phyloP scores from a whole-genome alignment of 352 stramenopile genomes.

The Pythium scleroteichum region DNA sequence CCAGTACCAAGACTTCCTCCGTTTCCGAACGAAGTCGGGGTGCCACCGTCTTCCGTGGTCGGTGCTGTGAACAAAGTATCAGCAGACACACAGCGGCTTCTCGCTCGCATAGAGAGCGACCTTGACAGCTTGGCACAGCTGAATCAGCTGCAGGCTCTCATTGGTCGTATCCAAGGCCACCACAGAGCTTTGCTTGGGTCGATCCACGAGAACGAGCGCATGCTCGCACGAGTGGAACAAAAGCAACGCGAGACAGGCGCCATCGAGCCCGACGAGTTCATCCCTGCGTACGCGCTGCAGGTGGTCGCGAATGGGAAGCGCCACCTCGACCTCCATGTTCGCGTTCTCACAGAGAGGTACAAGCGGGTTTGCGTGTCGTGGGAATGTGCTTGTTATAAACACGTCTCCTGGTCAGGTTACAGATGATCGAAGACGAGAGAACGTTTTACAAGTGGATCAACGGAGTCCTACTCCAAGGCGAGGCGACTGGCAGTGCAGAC shows the following conservation, averaged over 20 bases:
- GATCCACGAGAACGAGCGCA: constrained; percentile 39
- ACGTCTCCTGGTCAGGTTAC: constrained; percentile 27
- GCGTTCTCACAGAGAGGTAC: constrained; percentile 42
- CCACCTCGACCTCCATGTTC: constrained; percentile 43
- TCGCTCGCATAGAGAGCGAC: not conserved
- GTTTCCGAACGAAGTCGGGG: constrained; percentile 42
- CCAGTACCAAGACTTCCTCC: constrained; percentile 24
- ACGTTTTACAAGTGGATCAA: constrained; percentile 80
- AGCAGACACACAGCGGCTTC: not conserved
- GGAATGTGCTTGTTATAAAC: no score
- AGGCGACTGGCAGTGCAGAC: not conserved
- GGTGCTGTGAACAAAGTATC: constrained; percentile 10
- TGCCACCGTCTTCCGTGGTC: constrained; percentile 19
- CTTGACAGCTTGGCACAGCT: not conserved
- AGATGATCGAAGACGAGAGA: constrained; percentile 61
- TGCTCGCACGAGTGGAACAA: constrained; percentile 38
- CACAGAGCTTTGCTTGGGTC: constrained; percentile 39
- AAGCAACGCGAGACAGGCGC: constrained; percentile 31
- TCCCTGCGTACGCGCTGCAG: constrained; percentile 47
- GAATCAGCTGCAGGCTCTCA: constrained; percentile 34
- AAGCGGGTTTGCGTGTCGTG: no score
- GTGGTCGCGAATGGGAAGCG: constrained; percentile 35
- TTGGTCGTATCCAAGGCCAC: constrained; percentile 42
- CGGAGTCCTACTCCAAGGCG: constrained; percentile 35
- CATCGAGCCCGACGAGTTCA: constrained; percentile 23